phyloP scores from a whole-genome alignment of 768 basidiomycete species.

The Hydnomerulius pinastri region DNA sequence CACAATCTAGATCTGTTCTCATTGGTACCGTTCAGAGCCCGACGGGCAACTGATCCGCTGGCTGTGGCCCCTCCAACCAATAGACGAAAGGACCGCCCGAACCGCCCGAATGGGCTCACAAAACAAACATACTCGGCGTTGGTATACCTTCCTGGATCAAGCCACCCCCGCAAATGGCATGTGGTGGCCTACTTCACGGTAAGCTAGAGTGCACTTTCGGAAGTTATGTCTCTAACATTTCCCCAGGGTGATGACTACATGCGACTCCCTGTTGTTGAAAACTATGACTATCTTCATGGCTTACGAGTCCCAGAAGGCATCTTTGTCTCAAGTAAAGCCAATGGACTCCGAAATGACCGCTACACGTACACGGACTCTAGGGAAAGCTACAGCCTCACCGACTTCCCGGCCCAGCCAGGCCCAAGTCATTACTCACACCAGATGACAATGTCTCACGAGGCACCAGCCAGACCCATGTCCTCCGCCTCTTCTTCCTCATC shows the following conservation, averaged over 20 bases:
- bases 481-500: conserved; percentile 19
- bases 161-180: conserved; percentile 74
- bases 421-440: conserved; percentile 11
- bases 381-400: conserved; percentile 13
- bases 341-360: conserved; percentile 31
- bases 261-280: conserved; percentile 70
- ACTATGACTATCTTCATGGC: conserved; percentile 70
- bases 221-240: not conserved
- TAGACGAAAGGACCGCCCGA: conserved; percentile 74
- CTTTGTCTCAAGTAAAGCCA: conserved; percentile 70
- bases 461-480: conserved; percentile 8
- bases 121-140: conserved; percentile 85
- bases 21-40: conserved; percentile 42
- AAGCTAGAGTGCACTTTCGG: conserved; percentile 22
- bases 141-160: conserved; percentile 61
- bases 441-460: conserved; percentile 13
- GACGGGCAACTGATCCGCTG: conserved; percentile 60
- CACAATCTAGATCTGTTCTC: conserved; percentile 6
- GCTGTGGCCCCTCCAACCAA: conserved; percentile 58
- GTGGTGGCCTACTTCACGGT: conserved; percentile 83
- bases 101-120: conserved; percentile 79
- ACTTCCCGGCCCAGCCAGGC: conserved; percentile 9
- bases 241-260: conserved; percentile 68
- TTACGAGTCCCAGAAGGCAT: conserved; percentile 69
- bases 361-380: conserved; percentile 17